These are phyloP conservation scores for Fonsecaea nubica DNA, from an alignment of 2,329 filamentous ascomycete species.

Conservation along the genomic window DNA sequence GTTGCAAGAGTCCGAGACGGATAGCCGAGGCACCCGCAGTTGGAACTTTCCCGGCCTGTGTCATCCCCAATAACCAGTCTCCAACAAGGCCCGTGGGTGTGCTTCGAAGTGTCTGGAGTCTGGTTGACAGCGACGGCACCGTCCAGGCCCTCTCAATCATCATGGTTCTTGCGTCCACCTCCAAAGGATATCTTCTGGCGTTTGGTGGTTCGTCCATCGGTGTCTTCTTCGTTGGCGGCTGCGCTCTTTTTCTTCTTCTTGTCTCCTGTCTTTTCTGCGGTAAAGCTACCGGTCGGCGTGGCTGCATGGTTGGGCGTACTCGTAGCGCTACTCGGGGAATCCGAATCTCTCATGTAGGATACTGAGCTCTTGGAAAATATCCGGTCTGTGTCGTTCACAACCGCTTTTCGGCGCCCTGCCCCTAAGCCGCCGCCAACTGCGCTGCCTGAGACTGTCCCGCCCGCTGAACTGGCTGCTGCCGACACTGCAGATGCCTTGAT, in stretches of 20 bases:
- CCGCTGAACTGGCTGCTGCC: conserved; percentile 52
- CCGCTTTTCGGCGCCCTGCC: conserved; percentile 51
- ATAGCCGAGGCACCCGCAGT: conserved; percentile 12
- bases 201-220: conserved; percentile 34
- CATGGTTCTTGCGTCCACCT: conserved; percentile 35
- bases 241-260: conserved; percentile 48
- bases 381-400: conserved; percentile 54
- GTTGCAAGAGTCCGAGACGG: background rate
- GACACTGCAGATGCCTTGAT: conserved; percentile 78
- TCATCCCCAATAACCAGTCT: background rate
- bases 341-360: conserved; percentile 50
- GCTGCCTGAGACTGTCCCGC: conserved; percentile 51
- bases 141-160: conserved; percentile 32
- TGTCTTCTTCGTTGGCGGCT: conserved; percentile 48
- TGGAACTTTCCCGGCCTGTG: background rate
- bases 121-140: background rate
- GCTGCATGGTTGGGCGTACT: conserved; percentile 56
- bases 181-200: conserved; percentile 40
- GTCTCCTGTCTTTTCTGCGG: conserved; percentile 51
- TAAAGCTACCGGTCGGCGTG: conserved; percentile 51
- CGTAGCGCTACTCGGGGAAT: conserved; percentile 47
- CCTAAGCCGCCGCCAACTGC: conserved; percentile 44
- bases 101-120: background rate
- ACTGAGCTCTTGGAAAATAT: conserved; percentile 58
- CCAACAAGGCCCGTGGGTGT: background rate